A percentile compares a stretch with the other conserved stretches of the same genome.
These are phyloP conservation scores for Amanita rubescens DNA, from an alignment of 768 basidiomycete species.

Conservation along the genomic window DNA sequence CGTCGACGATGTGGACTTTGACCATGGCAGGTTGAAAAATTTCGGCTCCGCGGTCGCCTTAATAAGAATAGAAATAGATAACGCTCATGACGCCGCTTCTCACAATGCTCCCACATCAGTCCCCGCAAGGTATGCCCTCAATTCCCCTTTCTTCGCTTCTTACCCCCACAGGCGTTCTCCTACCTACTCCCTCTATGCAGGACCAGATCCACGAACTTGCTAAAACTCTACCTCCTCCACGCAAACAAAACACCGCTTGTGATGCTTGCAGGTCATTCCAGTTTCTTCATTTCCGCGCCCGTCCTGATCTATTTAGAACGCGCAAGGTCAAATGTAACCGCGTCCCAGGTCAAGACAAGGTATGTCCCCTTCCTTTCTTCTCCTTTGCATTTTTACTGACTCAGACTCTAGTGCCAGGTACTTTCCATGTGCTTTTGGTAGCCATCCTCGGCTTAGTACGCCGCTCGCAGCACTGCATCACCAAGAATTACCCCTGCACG, in stretches of 20 bases:
- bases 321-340: constrained; percentile 89
- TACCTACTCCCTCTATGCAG: constrained; percentile 64
- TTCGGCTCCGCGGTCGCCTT: constrained; percentile 20
- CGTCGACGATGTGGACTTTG: constrained; percentile 86
- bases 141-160: constrained; percentile 9
- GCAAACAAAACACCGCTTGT: constrained; percentile 91
- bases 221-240: constrained; percentile 73
- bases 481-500: constrained; percentile 93
- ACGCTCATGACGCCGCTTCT: constrained; percentile 22
- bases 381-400: constrained; percentile 4
- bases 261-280: constrained; percentile 74
- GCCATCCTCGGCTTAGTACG: constrained; percentile 12
- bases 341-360: constrained; percentile 77
- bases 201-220: constrained; percentile 79
- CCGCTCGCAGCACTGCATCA: constrained; percentile 60
- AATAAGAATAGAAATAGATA: constrained; percentile 10
- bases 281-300: constrained; percentile 2
- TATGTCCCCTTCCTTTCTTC: constrained; percentile 23
- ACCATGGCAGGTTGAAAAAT: constrained; percentile 53
- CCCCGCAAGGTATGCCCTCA: constrained; percentile 26
- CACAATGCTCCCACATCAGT: constrained; percentile 13
- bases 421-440: constrained; percentile 8
- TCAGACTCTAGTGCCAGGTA: constrained; percentile 55
- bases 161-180: constrained; percentile 41
- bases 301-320: constrained; percentile 37